Evolutionary conservation across 2,329 filamentous ascomycete species (phyloP), one percentile per base, ranked within the genome.

Genomic region (Sporothrix sp.): DNA sequence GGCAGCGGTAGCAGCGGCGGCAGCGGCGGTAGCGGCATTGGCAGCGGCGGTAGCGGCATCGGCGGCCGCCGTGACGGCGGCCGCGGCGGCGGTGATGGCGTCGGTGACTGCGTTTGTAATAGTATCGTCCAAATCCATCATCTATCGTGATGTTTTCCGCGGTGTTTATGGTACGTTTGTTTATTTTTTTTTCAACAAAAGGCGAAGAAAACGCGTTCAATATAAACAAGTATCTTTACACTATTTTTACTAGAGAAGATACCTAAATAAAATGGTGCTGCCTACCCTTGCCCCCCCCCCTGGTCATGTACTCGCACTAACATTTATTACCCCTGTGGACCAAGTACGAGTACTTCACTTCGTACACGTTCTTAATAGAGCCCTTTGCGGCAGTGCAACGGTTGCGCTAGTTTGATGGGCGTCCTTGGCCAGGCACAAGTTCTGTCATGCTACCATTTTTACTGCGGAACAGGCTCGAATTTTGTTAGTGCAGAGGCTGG

Each of bases 381-480:
- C 32, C 33, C 36, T 23, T 25, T 42, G 47, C 47, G 47, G 47
- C 47, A 49, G 47, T 49, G 47, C 47, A 49, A 42, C 28, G 18
- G 47, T 28, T 42, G 36, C n/a, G 21, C 11, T 36, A 33, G 27
- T n/a, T 36, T n/a, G 14, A 46, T 14, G 23, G 14, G 20, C 14
- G 27, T 32, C 25, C 14, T 21, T 10, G 37, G 27, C 16, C 11
- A 38, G 27, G 46, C 40, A 43, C 37, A 28, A 27, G 42, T 44
- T 44, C 33, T 28, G 42, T 23, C 33, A 3, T 44, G 47, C 32
- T 46, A 36, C 14, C 30, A 46, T 14, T 18, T 25, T 18, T 30
- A 8, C 30, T 30, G 25, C 14, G 32, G 3, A 14, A 23, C 13
- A 14, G 14, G 28, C 18, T 28, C 43, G 28, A 45, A 33, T 20